Percentiles rank a stretch among this genome's conserved stretches.
phyloP scores from a whole-genome alignment of 2,329 filamentous ascomycete genomes.

The Cordyceps cateniannulata region DNA sequence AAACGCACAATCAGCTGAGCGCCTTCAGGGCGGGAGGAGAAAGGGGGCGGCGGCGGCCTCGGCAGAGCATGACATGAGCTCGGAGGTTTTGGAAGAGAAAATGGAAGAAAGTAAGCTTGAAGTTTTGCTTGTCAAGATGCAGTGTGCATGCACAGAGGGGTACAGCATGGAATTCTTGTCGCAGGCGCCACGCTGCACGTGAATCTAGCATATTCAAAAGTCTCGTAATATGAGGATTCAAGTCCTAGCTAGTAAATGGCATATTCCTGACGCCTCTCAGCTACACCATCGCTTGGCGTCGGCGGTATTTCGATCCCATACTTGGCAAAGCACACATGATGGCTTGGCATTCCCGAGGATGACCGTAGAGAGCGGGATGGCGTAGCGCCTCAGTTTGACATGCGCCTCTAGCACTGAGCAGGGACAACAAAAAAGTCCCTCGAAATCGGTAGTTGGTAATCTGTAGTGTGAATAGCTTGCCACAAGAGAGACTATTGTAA shows the following conservation, averaged over 20 bases:
- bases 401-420: not conserved
- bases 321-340: not conserved
- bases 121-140: too few relatives aligned
- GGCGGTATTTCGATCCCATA: not conserved
- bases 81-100: not conserved
- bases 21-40: not conserved
- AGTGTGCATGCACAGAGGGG: too few relatives aligned
- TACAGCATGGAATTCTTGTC: too few relatives aligned
- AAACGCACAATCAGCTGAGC: not conserved
- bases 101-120: not conserved
- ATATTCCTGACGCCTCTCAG: too few relatives aligned
- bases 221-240: too few relatives aligned
- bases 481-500: too few relatives aligned
- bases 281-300: slow-evolving; percentile 2
- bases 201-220: too few relatives aligned
- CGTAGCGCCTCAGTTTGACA: not conserved
- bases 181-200: too few relatives aligned
- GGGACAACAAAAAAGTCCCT: not conserved
- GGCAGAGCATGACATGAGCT: not conserved
- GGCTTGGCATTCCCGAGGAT: slow-evolving; percentile 4
- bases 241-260: too few relatives aligned
- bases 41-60: not conserved
- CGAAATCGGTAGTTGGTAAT: too few relatives aligned
- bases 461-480: too few relatives aligned
- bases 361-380: not conserved